Percentiles rank a stretch among this genome's conserved stretches.
Conservation (phyloP, 2,329 filamentous ascomycete genomes). For the Colletotrichum tabaci region DNA sequence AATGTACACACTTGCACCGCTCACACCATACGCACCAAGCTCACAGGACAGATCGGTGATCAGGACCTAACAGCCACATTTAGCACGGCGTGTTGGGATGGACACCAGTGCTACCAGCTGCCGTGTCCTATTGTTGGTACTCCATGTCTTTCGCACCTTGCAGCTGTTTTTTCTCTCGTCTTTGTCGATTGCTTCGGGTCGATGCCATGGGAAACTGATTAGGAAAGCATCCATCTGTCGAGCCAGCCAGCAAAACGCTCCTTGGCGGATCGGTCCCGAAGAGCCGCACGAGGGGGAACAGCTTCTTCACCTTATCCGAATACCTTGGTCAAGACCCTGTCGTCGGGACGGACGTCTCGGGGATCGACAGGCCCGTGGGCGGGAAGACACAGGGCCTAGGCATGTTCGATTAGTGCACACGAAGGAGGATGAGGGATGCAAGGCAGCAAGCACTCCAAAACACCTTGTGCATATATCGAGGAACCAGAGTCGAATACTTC, state of each 20-base stretch:
- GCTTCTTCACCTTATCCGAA: not conserved
- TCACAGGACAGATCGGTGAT: not conserved
- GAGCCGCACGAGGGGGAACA: not conserved
- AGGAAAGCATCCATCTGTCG: not conserved
- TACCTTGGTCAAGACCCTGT: not conserved
- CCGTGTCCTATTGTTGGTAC: not conserved
- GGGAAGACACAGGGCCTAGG: not conserved
- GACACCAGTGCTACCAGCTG: not conserved
- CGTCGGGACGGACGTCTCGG: not conserved
- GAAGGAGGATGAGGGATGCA: not conserved
- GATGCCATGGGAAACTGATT: not conserved
- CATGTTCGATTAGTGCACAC: not conserved
- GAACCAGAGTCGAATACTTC: not conserved
- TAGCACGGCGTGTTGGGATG: not conserved
- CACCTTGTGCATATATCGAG: not conserved
- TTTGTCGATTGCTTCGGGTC: not conserved
- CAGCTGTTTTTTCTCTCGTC: not conserved
- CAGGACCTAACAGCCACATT: not conserved
- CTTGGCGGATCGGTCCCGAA: not conserved
- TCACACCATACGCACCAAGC: not conserved
- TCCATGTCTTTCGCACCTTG: not conserved
- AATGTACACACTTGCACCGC: not conserved
- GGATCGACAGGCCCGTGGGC: constrained; percentile 4
- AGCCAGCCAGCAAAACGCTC: not conserved
- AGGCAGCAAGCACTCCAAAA: not conserved